Evolutionary conservation across 1,139 yeast species (phyloP), one percentile per base, ranked within the genome.

Genomic region (Debaryomycetaceae sp.): DNA sequence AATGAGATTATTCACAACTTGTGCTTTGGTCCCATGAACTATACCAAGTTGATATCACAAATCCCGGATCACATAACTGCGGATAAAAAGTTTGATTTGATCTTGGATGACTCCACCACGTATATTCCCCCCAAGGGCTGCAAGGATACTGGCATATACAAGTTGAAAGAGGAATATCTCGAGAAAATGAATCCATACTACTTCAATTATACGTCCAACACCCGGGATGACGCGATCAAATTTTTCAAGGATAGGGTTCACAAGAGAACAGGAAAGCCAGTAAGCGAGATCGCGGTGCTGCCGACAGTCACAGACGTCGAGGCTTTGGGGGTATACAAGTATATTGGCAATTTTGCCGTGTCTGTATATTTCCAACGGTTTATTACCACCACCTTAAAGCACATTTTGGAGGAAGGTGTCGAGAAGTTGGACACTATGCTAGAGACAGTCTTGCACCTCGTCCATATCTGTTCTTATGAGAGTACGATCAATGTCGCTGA

Each of bases 1-100:
- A 70, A 72, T 29, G 96, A 89, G 46, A 75, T 91, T 14, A 68
- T 86, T 17, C 97, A 91, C 48, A 71, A 78, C 11, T 61, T 91
- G 16, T 79, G 93, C 35, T 85, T 85, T 58, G 78, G 78, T 17
- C 79, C 84, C 2, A 61, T 79, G 62, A 68, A 78, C 14, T 88
- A 79, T 48, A 75, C 93, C 3, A 84, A 84, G 34, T 58, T 91
- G 17, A 71, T 81, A 38, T 60, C 75, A 4, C 72, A 67, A 15
- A 70, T 89, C 8, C 93, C 96, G 0, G 96, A 88, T 34, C 83
- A 79, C 43, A 65, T 88, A 15, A 62, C 77, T 0, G 63, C 73
- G 9, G 93, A 85, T 38, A 85, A 83, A 40, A 61, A 76, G 24
- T 88, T 89, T 56, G 95, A 88, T 38, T 56, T 74, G 13, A 70